phyloP scores from a whole-genome alignment of 345 rosid species.

The Mangifera indica region DNA sequence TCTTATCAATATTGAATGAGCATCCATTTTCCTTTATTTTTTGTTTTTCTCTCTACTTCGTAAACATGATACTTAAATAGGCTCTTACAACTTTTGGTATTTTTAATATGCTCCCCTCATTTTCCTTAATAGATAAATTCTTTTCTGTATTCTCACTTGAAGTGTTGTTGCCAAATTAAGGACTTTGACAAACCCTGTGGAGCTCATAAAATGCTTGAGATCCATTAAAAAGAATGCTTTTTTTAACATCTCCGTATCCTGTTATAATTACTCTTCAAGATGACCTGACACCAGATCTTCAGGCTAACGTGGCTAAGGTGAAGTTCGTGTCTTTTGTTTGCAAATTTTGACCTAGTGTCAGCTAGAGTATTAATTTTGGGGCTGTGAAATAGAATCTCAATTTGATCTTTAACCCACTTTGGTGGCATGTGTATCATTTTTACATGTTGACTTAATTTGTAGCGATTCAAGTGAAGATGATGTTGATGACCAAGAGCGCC shows the following conservation, averaged over 20 bases:
- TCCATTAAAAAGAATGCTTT: slow-evolving; percentile 73
- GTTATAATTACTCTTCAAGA: slow-evolving; percentile 77
- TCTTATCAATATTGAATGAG: neutral
- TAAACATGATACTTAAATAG: neutral
- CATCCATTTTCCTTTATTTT: neutral
- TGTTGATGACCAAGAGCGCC: slow-evolving; percentile 4
- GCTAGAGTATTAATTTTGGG: slow-evolving; percentile 4
- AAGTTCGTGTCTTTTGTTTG: slow-evolving; percentile 19
- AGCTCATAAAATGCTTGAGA: slow-evolving; percentile 57
- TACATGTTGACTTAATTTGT: neutral
- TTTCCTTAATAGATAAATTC: no score
- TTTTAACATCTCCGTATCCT: slow-evolving; percentile 57
- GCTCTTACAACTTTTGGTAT: neutral
- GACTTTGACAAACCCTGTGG: slow-evolving; percentile 82
- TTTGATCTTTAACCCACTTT: neutral
- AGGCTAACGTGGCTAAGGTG: slow-evolving; percentile 73
- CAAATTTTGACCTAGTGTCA: neutral
- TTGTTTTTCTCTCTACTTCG: neutral
- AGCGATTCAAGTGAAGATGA: slow-evolving; percentile 29
- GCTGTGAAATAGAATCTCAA: neutral
- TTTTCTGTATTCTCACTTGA: no score
- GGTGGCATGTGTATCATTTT: neutral
- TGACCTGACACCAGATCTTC: slow-evolving; percentile 75
- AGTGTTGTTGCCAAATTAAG: slow-evolving; percentile 41
- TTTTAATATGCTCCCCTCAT: neutral